Evolutionary conservation across 192 early-diverging fungal species (phyloP), one percentile per base, ranked within the genome.

Genomic region (Coemansia sp.): DNA sequence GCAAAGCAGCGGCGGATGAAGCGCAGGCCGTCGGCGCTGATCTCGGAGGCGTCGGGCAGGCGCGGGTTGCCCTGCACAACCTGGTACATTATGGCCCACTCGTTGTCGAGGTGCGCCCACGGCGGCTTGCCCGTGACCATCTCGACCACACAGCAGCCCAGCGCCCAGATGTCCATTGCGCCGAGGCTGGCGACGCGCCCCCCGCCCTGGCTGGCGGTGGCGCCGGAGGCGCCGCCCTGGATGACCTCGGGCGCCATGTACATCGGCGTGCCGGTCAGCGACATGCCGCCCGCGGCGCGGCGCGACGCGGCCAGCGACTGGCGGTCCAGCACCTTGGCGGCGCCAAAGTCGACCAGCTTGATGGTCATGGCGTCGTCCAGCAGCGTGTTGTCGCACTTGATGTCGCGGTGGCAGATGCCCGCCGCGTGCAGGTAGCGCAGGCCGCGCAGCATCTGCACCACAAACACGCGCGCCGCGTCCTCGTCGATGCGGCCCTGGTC

Each of bases 71-170:
- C 86, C 4, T 89, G 86, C 0, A 91, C 90, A 7, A 94, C 92
- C 65, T 94, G 92, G 67, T 91, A 96, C 93, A 96, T 96, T 32
- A 96, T 89, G 1, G 95, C 91, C 93, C 93, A 96, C 77, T 96
- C 92, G 65, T 96, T 96, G 62, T 96, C 95, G 29, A 96, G 59
- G 51, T 91, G 88, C 17, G 90, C 84, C 95, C 95, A 96, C 2
- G 95, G 94, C 56, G 88, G 88, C 35, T 86, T 76, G n/a, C 95
- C 95, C 0, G 94, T 95, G 2, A 93, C 84, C 93, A 97, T 94
- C 70, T 96, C 94, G 35, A 95, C 78, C 14, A 97, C 84, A 67
- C 93, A 94, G 67, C 95, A 97, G 12, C 93, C 95, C 46, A 96
- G 69, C 6, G 92, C 89, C 94, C 94, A 97, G 29, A 97, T 94